Conservation (phyloP, 192 early-diverging fungal genomes). For the Podila minutissima region DNA sequence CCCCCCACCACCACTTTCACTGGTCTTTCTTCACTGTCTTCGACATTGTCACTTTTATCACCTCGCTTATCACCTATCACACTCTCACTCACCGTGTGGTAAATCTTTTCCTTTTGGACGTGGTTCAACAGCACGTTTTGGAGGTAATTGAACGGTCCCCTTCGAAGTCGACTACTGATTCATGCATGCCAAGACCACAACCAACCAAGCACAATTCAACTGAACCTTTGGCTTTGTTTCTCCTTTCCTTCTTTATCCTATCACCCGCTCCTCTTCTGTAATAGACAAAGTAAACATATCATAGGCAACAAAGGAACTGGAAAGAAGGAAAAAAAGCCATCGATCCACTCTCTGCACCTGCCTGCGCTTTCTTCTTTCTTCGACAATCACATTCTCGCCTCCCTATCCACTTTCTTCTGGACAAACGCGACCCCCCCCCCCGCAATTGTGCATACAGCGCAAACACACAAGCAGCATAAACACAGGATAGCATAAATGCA, state of each 20-base stretch:
- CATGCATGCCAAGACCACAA: neutral
- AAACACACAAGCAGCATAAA: neutral
- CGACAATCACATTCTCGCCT: neutral
- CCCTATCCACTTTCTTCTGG: neutral
- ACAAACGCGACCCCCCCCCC: neutral
- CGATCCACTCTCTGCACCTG: neutral
- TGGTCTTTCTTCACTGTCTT: too few species aligned
- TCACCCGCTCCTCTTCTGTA: too few species aligned
- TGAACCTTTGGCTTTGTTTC: neutral
- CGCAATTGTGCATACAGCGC: neutral
- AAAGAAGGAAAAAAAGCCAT: neutral
- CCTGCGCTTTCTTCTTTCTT: neutral
- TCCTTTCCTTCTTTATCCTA: neutral
- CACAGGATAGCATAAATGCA: conserved; percentile 22
- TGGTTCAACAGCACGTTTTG: conserved; percentile 3
- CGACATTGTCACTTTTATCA: too few species aligned
- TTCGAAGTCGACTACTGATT: neutral
- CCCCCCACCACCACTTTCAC: too few species aligned
- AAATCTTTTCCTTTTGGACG: neutral
- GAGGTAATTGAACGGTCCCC: neutral
- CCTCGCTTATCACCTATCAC: too few species aligned
- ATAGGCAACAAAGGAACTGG: too few species aligned
- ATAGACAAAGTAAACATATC: neutral
- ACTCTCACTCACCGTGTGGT: neutral
- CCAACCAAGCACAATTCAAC: neutral